phyloP scores from a whole-genome alignment of 1,284 basidiomycete genomes.

The Abortiporus biennis region DNA sequence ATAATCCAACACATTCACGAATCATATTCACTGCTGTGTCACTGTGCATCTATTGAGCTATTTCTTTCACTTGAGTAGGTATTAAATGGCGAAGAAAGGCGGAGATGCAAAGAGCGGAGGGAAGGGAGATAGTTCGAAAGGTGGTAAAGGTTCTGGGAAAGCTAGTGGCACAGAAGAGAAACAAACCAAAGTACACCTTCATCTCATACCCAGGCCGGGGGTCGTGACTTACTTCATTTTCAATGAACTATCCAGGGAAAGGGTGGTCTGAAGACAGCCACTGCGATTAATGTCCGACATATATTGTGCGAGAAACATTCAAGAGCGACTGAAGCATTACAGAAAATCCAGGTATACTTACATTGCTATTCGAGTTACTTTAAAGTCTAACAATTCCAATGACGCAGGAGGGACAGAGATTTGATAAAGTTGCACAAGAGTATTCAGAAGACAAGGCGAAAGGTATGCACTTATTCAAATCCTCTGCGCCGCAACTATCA shows the following conservation, averaged over 20 bases:
- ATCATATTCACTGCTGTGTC: too few relatives aligned
- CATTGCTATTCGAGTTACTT: not conserved
- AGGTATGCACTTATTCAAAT: constrained; percentile 38
- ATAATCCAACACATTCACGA: too few relatives aligned
- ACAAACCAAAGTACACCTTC: constrained; percentile 1
- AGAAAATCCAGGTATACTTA: constrained; percentile 60
- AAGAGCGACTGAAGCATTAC: constrained; percentile 66
- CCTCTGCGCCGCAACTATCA: not conserved
- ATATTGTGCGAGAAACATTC: constrained; percentile 85
- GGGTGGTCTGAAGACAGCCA: constrained; percentile 62
- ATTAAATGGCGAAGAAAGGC: constrained; percentile 7
- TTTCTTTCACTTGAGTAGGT: too few relatives aligned
- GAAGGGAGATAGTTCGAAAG: constrained; percentile 1
- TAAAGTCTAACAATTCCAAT: constrained; percentile 2
- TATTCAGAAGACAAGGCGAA: constrained; percentile 88
- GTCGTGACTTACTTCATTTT: not conserved
- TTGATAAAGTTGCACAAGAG: constrained; percentile 82
- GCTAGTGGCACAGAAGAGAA: constrained; percentile 2
- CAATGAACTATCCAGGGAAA: constrained; percentile 35
- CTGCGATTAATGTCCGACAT: constrained; percentile 77
- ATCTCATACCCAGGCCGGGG: not conserved
- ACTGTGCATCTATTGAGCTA: too few relatives aligned
- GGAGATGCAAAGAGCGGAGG: constrained; percentile 1
- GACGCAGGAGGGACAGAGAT: constrained; percentile 59
- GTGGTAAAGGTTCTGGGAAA: constrained; percentile 2